A percentile compares a stretch with the other conserved stretches of the same genome.
These are phyloP conservation scores for Amylocarpus encephaloides DNA, from an alignment of 2,329 filamentous ascomycete species.

Conservation along the genomic window DNA sequence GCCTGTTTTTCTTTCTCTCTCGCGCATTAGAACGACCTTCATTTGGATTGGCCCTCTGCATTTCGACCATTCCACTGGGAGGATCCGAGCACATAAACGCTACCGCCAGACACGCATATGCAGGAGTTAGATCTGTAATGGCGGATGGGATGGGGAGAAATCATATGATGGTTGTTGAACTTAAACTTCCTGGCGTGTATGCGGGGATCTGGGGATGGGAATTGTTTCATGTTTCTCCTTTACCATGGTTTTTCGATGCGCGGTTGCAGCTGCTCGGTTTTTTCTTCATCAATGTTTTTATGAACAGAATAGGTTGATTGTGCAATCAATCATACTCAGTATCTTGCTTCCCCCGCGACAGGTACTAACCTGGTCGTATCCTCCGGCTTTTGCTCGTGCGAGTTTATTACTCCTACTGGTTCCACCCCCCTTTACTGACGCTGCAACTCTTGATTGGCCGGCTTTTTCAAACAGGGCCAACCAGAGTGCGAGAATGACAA, in stretches of 20 bases:
- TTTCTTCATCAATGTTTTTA: slow-evolving; percentile 17
- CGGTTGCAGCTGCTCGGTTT: slow-evolving; percentile 9
- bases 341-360: neutral
- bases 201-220: slow-evolving; percentile 20
- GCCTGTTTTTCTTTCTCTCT: slow-evolving; percentile 23
- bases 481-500: too few relatives aligned
- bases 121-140: slow-evolving; percentile 29
- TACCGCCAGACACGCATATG: slow-evolving; percentile 21
- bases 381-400: too few relatives aligned
- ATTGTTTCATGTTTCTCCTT: slow-evolving; percentile 14
- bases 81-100: slow-evolving; percentile 25
- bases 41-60: slow-evolving; percentile 28
- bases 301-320: slow-evolving; percentile 15
- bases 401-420: too few relatives aligned
- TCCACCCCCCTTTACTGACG: too few relatives aligned
- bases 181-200: slow-evolving; percentile 19
- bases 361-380: too few relatives aligned
- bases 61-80: slow-evolving; percentile 21
- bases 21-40: slow-evolving; percentile 30
- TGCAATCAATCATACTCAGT: slow-evolving; percentile 57
- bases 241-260: slow-evolving; percentile 9
- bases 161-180: slow-evolving; percentile 14
- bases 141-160: slow-evolving; percentile 21
- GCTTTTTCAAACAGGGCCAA: neutral
- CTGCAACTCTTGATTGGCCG: neutral